These are phyloP conservation scores for Coemansia sp. DNA, from an alignment of 192 early-diverging fungal genomes.

Conservation along the genomic window DNA sequence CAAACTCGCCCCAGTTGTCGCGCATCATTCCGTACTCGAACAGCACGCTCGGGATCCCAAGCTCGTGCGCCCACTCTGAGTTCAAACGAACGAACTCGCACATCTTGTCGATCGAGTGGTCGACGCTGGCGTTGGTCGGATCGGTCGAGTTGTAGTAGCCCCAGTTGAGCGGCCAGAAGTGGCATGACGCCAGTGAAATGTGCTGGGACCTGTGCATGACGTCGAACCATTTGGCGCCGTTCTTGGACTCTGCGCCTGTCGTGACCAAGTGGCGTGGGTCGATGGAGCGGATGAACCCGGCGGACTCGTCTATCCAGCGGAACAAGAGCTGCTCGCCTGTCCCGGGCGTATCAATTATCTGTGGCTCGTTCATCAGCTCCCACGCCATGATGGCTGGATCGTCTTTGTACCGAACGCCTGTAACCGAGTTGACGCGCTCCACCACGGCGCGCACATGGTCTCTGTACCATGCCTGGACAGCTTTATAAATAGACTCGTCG, in stretches of 20 bases:
- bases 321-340: constrained; percentile 16
- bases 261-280: constrained; percentile 62
- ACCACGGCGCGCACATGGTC: constrained; percentile 54
- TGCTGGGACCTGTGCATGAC: constrained; percentile 45
- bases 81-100: constrained; percentile 43
- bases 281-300: constrained; percentile 52
- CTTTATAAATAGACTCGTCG: constrained; percentile 21
- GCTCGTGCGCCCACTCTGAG: constrained; percentile 52
- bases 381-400: constrained; percentile 67
- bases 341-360: constrained; percentile 28
- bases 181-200: constrained; percentile 59
- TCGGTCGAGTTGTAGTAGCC: constrained; percentile 59
- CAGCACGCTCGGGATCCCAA: constrained; percentile 57
- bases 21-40: constrained; percentile 63
- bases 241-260: constrained; percentile 64
- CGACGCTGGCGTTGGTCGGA: constrained; percentile 27
- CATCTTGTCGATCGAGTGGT: constrained; percentile 46
- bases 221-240: constrained; percentile 56
- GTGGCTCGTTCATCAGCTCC: constrained; percentile 75
- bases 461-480: constrained; percentile 49
- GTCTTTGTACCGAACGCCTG: constrained; percentile 52
- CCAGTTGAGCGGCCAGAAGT: constrained; percentile 61
- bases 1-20: constrained; percentile 39
- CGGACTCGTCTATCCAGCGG: constrained; percentile 58
- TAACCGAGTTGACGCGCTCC: constrained; percentile 52